Evolutionary conservation across 2,329 filamentous ascomycete genomes (phyloP).

Genomic region (Alternaria brassicicola): DNA sequence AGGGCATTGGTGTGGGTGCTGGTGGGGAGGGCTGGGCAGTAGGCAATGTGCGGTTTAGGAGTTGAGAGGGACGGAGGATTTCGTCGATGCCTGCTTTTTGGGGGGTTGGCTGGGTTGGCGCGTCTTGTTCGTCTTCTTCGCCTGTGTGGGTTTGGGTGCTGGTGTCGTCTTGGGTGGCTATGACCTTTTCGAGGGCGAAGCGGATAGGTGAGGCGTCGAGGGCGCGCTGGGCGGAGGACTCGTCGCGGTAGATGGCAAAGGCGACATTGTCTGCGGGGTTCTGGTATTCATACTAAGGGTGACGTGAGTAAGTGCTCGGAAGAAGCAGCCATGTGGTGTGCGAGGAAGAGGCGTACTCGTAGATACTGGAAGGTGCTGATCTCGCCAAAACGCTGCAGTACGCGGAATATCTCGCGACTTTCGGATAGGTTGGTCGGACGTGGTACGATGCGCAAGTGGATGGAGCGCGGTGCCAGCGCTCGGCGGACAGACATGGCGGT

Average conservation of each 20-base stretch:
- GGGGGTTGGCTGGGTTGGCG: slow-evolving; percentile 1
- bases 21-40: slow-evolving; percentile 2
- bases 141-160: neutral
- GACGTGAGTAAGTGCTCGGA: neutral
- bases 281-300: slow-evolving; percentile 52
- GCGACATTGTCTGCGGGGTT: slow-evolving; percentile 51
- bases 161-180: slow-evolving; percentile 3
- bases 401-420: slow-evolving; percentile 55
- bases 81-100: slow-evolving; percentile 35
- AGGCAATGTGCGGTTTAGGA: slow-evolving; percentile 23
- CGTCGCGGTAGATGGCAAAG: slow-evolving; percentile 55
- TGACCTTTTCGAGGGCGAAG: slow-evolving; percentile 51
- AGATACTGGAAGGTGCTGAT: slow-evolving; percentile 56
- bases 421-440: slow-evolving; percentile 56
- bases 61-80: slow-evolving; percentile 37
- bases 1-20: slow-evolving; percentile 29
- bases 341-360: slow-evolving; percentile 31
- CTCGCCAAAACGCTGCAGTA: slow-evolving; percentile 58
- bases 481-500: slow-evolving; percentile 38
- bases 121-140: slow-evolving; percentile 21
- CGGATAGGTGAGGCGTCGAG: slow-evolving; percentile 54
- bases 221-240: slow-evolving; percentile 49
- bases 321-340: neutral
- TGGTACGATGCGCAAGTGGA: slow-evolving; percentile 56
- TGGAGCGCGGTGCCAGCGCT: slow-evolving; percentile 48